These are phyloP conservation scores for Rhizopogon vinicolor DNA, from an alignment of 768 basidiomycete genomes.

Conservation along the genomic window DNA sequence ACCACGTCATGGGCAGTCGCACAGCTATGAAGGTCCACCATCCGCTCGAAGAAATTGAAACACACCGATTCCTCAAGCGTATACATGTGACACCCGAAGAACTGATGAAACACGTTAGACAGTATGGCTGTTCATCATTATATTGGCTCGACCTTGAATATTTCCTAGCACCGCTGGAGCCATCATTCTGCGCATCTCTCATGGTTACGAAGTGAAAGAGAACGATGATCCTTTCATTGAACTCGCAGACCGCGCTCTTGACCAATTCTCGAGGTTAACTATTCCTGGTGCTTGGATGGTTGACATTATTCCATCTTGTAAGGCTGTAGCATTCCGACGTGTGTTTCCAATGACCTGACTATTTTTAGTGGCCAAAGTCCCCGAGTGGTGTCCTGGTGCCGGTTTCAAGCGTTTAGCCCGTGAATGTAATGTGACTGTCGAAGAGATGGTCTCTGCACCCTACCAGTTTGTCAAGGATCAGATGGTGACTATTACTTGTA, in stretches of 20 bases:
- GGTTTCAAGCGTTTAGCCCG: constrained; percentile 49
- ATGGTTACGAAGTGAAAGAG: constrained; percentile 54
- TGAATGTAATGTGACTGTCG: constrained; percentile 47
- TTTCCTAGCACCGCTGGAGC: constrained; percentile 42
- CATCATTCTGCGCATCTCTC: constrained; percentile 49
- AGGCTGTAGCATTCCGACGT: not conserved
- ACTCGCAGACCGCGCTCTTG: constrained; percentile 48
- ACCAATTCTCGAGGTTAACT: constrained; percentile 46
- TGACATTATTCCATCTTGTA: constrained; percentile 43
- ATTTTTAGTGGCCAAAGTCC: constrained; percentile 37
- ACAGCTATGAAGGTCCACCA: constrained; percentile 29
- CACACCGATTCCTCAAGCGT: constrained; percentile 38
- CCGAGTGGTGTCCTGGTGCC: constrained; percentile 55
- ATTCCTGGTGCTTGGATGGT: constrained; percentile 48
- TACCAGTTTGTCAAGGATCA: constrained; percentile 57
- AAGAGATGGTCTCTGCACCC: constrained; percentile 53
- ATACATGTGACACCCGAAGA: constrained; percentile 33
- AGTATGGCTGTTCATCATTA: constrained; percentile 22
- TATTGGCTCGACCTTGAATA: not conserved
- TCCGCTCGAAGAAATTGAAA: constrained; percentile 35
- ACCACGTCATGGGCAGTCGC: constrained; percentile 37
- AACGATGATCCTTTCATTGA: constrained; percentile 44
- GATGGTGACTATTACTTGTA: constrained; percentile 33
- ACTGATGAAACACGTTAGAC: constrained; percentile 34
- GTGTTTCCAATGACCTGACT: not conserved